Conservation (phyloP, 176 grass and related monocot species). For the Aegilops longissima region DNA sequence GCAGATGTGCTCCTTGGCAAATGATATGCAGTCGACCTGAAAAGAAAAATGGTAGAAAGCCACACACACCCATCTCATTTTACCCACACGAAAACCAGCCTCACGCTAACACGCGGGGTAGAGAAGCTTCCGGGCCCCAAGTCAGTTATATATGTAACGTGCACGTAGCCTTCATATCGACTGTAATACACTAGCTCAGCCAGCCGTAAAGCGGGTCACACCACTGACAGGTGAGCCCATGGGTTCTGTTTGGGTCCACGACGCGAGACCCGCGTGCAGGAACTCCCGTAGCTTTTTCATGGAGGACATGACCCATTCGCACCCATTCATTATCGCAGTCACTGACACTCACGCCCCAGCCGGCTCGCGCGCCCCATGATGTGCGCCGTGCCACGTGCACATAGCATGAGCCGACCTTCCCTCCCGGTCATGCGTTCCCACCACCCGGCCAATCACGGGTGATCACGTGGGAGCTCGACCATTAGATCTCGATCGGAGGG, state of each 20-base stretch:
- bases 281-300: background rate
- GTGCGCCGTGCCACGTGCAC: background rate
- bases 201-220: background rate
- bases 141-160: background rate
- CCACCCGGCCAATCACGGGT: background rate
- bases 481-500: background rate
- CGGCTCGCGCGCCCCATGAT: accelerated
- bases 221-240: background rate
- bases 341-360: background rate
- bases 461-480: background rate
- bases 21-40: background rate
- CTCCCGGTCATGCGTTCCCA: slow-evolving; percentile 5
- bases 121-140: accelerated
- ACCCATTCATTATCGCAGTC: too few relatives aligned
- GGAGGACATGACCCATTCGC: background rate
- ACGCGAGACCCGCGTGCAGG: background rate
- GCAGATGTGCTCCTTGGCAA: background rate
- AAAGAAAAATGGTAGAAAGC: background rate
- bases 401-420: slow-evolving; percentile 5
- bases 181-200: background rate
- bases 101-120: too few relatives aligned
- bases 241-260: accelerated
- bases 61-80: background rate
- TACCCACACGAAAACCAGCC: too few relatives aligned
- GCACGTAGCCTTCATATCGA: background rate